Evolutionary conservation across 805 yeast species (phyloP).

Genomic region (Kazachstania viticola): DNA sequence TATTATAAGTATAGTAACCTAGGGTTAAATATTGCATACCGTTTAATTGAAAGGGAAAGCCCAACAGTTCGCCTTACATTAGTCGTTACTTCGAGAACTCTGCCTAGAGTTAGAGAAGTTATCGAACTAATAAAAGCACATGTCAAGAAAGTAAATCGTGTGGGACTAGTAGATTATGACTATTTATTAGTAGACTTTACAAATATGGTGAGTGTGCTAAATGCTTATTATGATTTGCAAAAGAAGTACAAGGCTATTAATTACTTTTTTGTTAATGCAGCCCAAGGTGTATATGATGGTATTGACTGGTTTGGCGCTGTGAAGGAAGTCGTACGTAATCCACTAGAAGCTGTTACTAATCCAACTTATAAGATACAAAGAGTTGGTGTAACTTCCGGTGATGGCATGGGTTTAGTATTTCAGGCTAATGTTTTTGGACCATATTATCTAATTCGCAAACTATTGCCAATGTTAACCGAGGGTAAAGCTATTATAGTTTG

Average conservation of each 20-base stretch:
- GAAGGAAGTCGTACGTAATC: slow-evolving; percentile 51
- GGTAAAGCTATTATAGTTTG: slow-evolving; percentile 63
- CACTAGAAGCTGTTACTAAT: slow-evolving; percentile 74
- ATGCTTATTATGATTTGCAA: slow-evolving; percentile 59
- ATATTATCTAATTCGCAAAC: slow-evolving; percentile 63
- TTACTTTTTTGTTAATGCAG: slow-evolving; percentile 77
- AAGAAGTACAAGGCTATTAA: slow-evolving; percentile 59
- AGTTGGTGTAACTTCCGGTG: slow-evolving; percentile 62
- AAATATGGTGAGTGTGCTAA: slow-evolving; percentile 72
- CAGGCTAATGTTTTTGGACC: slow-evolving; percentile 98
- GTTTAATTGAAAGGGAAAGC: slow-evolving; percentile 55
- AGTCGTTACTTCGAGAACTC: slow-evolving; percentile 79
- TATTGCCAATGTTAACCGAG: slow-evolving; percentile 40
- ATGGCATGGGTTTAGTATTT: slow-evolving; percentile 78
- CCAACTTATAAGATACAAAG: slow-evolving; percentile 81
- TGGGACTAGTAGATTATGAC: slow-evolving; percentile 67
- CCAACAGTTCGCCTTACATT: slow-evolving; percentile 51
- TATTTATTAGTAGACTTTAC: slow-evolving; percentile 83
- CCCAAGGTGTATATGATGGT: slow-evolving; percentile 79
- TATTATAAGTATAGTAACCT: slow-evolving; percentile 41
- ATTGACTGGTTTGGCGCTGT: slow-evolving; percentile 77
- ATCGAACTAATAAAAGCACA: slow-evolving; percentile 45
- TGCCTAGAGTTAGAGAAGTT: slow-evolving; percentile 72
- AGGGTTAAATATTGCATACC: slow-evolving; percentile 75
- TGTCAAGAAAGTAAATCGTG: slow-evolving; percentile 31